A percentile compares a stretch with the other conserved stretches of the same genome.
Evolutionary conservation across 345 rosid genomes (phyloP).

Genomic region (Kernera saxatilis): DNA sequence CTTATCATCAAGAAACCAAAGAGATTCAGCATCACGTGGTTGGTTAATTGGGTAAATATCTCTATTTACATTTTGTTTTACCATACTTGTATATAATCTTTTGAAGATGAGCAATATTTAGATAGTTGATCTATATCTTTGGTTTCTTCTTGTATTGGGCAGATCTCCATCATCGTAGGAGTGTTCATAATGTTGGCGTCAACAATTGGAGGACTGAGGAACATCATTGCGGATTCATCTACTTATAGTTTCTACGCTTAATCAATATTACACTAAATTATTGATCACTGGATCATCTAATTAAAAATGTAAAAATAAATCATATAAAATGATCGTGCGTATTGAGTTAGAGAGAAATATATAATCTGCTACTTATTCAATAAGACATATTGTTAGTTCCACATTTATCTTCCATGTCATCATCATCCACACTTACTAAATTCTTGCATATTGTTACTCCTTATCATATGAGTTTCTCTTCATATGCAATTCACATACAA

Average conservation of each 20-base stretch:
- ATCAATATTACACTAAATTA: conserved; percentile 1
- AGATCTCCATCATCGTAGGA: conserved; percentile 61
- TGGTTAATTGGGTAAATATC: conserved; percentile 78
- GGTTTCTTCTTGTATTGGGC: background rate
- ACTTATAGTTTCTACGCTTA: conserved; percentile 75
- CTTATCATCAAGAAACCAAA: conserved; percentile 80
- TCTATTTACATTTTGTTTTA: background rate
- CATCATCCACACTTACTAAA: background rate
- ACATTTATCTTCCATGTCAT: background rate
- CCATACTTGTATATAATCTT: background rate
- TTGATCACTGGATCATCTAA: conserved; percentile 5
- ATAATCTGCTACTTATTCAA: conserved; percentile 6
- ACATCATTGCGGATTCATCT: conserved; percentile 71
- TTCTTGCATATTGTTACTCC: background rate
- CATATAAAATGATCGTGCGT: background rate
- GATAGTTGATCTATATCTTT: background rate
- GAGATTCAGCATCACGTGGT: conserved; percentile 66
- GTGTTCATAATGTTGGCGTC: conserved; percentile 84
- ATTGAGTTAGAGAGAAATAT: background rate
- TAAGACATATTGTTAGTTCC: conserved; percentile 1
- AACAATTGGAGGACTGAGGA: conserved; percentile 85
- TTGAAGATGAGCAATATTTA: background rate
- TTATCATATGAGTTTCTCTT: background rate
- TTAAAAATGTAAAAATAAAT: conserved; percentile 20
- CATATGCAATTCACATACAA: background rate